Conservation (phyloP, 2,329 filamentous ascomycete genomes). For the Parascedosporium putredinis region DNA sequence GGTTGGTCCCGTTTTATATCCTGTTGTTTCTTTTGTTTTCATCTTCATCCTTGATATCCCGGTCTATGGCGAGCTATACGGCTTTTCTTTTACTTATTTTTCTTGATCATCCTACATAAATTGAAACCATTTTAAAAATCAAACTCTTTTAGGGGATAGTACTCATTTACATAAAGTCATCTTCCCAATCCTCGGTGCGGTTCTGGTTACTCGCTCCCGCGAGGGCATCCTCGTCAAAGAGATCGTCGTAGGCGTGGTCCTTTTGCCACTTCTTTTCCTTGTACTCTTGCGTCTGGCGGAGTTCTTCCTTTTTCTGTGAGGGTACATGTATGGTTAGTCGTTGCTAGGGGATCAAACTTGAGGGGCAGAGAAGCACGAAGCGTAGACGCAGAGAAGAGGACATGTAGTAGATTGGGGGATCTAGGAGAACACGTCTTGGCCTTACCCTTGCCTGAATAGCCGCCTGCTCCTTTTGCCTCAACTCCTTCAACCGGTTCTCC, state of each 20-base stretch:
- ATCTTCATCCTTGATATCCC: background rate
- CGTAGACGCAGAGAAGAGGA: background rate
- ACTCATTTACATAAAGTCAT: constrained; percentile 77
- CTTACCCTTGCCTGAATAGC: constrained; percentile 50
- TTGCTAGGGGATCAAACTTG: no score
- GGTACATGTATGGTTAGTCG: no score
- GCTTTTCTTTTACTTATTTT: background rate
- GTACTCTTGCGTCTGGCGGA: constrained; percentile 62
- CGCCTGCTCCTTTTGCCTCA: constrained; percentile 62
- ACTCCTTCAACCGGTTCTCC: constrained; percentile 61
- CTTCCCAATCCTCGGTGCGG: constrained; percentile 63
- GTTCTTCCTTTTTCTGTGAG: constrained; percentile 74
- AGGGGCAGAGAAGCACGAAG: constrained; percentile 5
- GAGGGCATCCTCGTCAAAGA: constrained; percentile 77
- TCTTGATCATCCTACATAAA: constrained; percentile 6
- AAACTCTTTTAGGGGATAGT: background rate
- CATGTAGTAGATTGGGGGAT: constrained; percentile 2
- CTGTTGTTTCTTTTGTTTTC: background rate
- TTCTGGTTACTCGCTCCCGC: constrained; percentile 76
- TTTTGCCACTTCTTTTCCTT: constrained; percentile 89
- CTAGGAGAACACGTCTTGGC: constrained; percentile 4
- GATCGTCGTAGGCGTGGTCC: constrained; percentile 94
- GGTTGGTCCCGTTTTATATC: background rate
- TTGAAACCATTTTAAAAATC: background rate
- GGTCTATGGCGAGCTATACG: constrained; percentile 4